phyloP scores from a whole-genome alignment of 257 asterid genomes.

The Gentiana macrophylla region DNA sequence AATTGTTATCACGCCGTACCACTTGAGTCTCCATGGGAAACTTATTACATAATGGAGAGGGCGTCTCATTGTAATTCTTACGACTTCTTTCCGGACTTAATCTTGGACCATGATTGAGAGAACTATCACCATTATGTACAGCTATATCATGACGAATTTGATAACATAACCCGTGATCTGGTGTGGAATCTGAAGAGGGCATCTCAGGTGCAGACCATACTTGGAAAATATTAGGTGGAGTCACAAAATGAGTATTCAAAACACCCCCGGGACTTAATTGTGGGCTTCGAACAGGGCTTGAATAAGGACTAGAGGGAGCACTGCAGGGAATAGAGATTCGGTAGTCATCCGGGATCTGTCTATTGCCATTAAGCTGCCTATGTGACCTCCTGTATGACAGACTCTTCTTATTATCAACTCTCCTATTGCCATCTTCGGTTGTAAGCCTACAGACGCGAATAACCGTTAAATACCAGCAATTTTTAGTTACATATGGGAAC shows the following conservation, averaged over 20 bases:
- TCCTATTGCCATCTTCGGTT: slow-evolving; percentile 25
- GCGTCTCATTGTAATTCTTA: slow-evolving; percentile 10
- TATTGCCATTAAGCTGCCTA: slow-evolving; percentile 9
- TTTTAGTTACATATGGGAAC: neutral
- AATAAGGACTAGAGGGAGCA: slow-evolving; percentile 66
- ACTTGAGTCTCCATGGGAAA: slow-evolving; percentile 28
- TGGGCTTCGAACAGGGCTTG: slow-evolving; percentile 70
- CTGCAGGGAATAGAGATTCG: slow-evolving; percentile 40
- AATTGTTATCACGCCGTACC: slow-evolving; percentile 25
- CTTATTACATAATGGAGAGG: slow-evolving; percentile 22
- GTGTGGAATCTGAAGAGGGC: slow-evolving; percentile 29
- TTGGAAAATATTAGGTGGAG: slow-evolving; percentile 22
- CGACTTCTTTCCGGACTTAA: slow-evolving; percentile 14
- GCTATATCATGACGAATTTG: slow-evolving; percentile 24
- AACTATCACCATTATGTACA: slow-evolving; percentile 29
- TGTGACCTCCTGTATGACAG: slow-evolving; percentile 21
- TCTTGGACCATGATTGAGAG: slow-evolving; percentile 43
- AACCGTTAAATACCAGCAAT: slow-evolving; percentile 6
- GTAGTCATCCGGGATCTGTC: slow-evolving; percentile 11
- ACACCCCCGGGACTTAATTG: slow-evolving; percentile 37
- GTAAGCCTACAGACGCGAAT: slow-evolving; percentile 26
- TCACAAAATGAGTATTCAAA: slow-evolving; percentile 26
- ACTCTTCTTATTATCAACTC: slow-evolving; percentile 21
- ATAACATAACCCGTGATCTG: slow-evolving; percentile 20
- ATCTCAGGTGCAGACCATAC: slow-evolving; percentile 23